Percentiles rank a stretch among this genome's conserved stretches.
Evolutionary conservation across 2,329 filamentous ascomycete genomes (phyloP).

Genomic region (Neofusicoccum ribis): DNA sequence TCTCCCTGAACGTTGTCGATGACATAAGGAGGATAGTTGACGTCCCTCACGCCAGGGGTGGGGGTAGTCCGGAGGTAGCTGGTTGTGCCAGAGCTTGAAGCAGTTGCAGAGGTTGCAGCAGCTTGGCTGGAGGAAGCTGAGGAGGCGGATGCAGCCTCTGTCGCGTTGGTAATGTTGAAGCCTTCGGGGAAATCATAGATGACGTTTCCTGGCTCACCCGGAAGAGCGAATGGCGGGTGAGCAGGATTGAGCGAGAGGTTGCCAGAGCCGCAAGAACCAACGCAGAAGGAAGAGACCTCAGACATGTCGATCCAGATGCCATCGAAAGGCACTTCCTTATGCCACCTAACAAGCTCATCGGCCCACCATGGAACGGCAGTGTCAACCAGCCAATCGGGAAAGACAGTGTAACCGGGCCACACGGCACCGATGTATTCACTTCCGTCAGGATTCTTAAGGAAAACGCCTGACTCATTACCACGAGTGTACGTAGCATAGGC

Average conservation of each 20-base stretch:
- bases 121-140: conserved; percentile 55
- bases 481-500: conserved; percentile 52
- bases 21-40: conserved; percentile 74
- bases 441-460: conserved; percentile 56
- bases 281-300: conserved; percentile 65
- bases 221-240: conserved; percentile 65
- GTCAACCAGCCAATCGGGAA: conserved; percentile 61
- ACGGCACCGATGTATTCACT: conserved; percentile 57
- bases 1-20: conserved; percentile 74
- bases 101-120: conserved; percentile 38
- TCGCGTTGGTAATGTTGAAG: conserved; percentile 68
- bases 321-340: conserved; percentile 56
- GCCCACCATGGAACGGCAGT: conserved; percentile 62
- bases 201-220: conserved; percentile 63
- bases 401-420: conserved; percentile 62
- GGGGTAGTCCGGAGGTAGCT: conserved; percentile 60
- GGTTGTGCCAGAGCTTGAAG: conserved; percentile 29
- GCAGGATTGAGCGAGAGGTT: conserved; percentile 68
- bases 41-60: conserved; percentile 63
- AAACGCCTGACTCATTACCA: conserved; percentile 51
- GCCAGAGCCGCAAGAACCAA: conserved; percentile 68
- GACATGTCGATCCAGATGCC: conserved; percentile 60
- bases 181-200: conserved; percentile 66
- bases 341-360: conserved; percentile 53
- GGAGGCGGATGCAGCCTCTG: conserved; percentile 63